phyloP scores from a whole-genome alignment of 1,284 basidiomycete species.

The Boletus hoseneyae region DNA sequence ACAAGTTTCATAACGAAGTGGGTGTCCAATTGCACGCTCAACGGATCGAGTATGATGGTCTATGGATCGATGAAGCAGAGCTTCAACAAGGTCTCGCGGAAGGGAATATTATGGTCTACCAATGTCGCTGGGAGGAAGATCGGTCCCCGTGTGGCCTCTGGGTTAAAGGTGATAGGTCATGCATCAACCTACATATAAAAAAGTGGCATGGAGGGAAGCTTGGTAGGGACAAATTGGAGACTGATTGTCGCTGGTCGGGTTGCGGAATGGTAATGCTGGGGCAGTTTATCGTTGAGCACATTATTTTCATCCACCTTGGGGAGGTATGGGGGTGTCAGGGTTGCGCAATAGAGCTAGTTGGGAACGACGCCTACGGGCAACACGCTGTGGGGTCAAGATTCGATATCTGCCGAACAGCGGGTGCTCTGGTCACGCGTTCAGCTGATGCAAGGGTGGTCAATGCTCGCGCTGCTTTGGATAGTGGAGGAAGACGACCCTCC shows the following conservation, averaged over 20 bases:
- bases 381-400: slow-evolving; percentile 6
- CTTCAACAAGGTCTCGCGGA: slow-evolving; percentile 7
- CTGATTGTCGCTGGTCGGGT: slow-evolving; percentile 13
- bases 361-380: slow-evolving; percentile 8
- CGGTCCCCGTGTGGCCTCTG: slow-evolving; percentile 13
- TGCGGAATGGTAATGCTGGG: slow-evolving; percentile 18
- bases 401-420: slow-evolving; percentile 6
- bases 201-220: background rate
- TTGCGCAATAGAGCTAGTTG: slow-evolving; percentile 3
- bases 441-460: slow-evolving; percentile 2
- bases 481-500: slow-evolving; percentile 1
- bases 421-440: slow-evolving; percentile 10
- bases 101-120: slow-evolving; percentile 7
- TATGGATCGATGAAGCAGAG: slow-evolving; percentile 19
- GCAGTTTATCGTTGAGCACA: slow-evolving; percentile 19
- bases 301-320: background rate
- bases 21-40: no score
- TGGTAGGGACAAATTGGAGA: slow-evolving; percentile 12
- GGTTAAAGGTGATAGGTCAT: slow-evolving; percentile 20
- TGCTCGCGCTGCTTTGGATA: slow-evolving; percentile 9
- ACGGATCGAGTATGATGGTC: slow-evolving; percentile 4
- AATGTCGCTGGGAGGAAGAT: slow-evolving; percentile 16
- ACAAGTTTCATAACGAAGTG: no score
- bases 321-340: slow-evolving; percentile 15
- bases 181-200: slow-evolving; percentile 17